Evolutionary conservation across 495 filamentous ascomycete species (phyloP), one percentile per base, ranked within the genome.

Genomic region (Penicillium crystallinum): DNA sequence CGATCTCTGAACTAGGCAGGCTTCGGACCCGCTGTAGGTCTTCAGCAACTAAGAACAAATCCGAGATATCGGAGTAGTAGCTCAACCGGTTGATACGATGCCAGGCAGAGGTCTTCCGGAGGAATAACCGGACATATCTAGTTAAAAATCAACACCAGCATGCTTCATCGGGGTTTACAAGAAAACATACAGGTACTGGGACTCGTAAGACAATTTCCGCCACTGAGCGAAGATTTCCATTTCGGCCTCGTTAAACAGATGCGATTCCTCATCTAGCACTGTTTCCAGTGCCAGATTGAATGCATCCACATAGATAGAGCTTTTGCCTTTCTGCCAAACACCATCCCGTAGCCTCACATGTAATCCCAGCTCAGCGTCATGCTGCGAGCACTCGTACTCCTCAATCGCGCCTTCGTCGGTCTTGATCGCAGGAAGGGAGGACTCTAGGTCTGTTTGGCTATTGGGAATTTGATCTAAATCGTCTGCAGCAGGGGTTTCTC

Each of bases 291-390:
- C 90, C 14, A 97, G 72, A 67, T 96, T 96, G 77, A 98, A 98
- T 17, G 92, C 93, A 68, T 98, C 92, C 14, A 97, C 90, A 58
- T 98, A 98, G 47, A 98, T 91, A 4, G 93, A 97, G 58, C 85
- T 95, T 62, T 75, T 81, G 4, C 83, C 83, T 42, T 72, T 76
- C 21, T 77, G 62, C 83, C 83, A 86, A 55, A 75, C 79, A 6
- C 77, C 65, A 57, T 80, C 69, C 34, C 72, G 75, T 37, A 85
- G 53, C 12, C 81, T 74, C 40, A 69, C 70, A 48, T 81, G 67
- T 5, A 80, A 43, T 9, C 61, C 65, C 8, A 64, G 52, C 15
- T 72, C 55, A 10, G 57, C 57, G 14, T 63, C 71, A 29, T 71
- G 71, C 25, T 71, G 64, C 41, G 80, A 80, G 0, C 73, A 69